Base-by-base conservation (phyloP, 129 eudicot species). In the Saussurea involucrata region DNA sequence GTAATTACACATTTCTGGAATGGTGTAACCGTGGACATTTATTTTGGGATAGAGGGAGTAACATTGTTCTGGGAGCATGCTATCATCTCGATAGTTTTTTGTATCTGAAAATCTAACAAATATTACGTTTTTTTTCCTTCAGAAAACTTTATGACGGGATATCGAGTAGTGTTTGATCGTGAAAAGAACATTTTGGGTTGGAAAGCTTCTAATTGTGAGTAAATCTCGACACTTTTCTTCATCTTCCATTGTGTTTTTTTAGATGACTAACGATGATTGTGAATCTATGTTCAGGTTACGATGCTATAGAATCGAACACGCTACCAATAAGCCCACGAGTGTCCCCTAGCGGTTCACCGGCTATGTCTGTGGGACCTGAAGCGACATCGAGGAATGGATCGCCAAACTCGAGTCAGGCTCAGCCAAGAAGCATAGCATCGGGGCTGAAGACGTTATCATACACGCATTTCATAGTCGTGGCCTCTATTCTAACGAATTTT, bases 141-240 rank as follows among this genome's bases (percentile, higher is more conserved):
- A 92, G 97, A 90, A 79, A 90, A 94, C 83, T 94, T 94, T 78
- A 90, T 93, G 98, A 88, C 96, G 49, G 95, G 98, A 58, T 92
- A 92, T 46, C 90, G 88, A 42, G 68, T 95, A 15, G 90, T 95
- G 66, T 95, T 95, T 71, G 92, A 95, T 80, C 96, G 92, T 17
- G 99, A 95, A 78, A 90, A 85, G 81, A 92, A 79, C 83, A 81
- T 85, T 44, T 71, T 95, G 87, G 99, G 99, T 49, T 95, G 99
- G 97, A 85, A 85, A 78, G 87, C 84, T 66, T 86, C 97, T 5
- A 71, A 88, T 66, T 95, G 97, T 95, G 44, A 92, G 99, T 85
- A 68, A 65, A 21, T 75, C 34, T 72, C 42, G 1, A 67, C 71
- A 3, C 18, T 4, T 13, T 11, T 40, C 4, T 42, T 46, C 28